phyloP scores from a whole-genome alignment of 1,139 yeast species.

The Zygosaccharomyces pseudobailii region DNA sequence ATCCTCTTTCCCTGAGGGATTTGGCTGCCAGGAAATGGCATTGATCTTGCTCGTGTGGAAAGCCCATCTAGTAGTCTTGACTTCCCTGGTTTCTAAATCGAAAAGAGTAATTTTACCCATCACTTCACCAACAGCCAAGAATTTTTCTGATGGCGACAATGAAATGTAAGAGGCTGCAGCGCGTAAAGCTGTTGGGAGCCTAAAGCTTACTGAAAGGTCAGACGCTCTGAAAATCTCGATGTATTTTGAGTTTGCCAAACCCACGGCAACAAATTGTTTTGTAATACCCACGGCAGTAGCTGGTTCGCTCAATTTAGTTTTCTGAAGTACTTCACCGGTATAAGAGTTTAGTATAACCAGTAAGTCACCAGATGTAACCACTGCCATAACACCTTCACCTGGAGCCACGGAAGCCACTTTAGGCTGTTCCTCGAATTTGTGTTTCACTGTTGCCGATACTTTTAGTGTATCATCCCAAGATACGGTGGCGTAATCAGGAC shows the following conservation, averaged over 20 bases:
- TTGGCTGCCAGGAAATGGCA: slow-evolving; percentile 62
- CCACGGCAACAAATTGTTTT: slow-evolving; percentile 46
- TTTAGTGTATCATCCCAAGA: slow-evolving; percentile 91
- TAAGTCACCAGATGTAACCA: slow-evolving; percentile 36
- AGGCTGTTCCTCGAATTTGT: slow-evolving; percentile 58
- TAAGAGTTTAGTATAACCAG: slow-evolving; percentile 25
- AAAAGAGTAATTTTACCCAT: slow-evolving; percentile 79
- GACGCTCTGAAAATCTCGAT: slow-evolving; percentile 40
- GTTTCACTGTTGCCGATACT: slow-evolving; percentile 31
- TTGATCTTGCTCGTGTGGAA: slow-evolving; percentile 83
- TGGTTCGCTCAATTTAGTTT: slow-evolving; percentile 34
- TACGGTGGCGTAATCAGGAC: slow-evolving; percentile 43
- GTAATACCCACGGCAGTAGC: slow-evolving; percentile 44
- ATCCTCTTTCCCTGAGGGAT: slow-evolving; percentile 52
- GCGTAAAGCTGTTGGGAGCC: slow-evolving; percentile 40
- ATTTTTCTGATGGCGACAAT: slow-evolving; percentile 65
- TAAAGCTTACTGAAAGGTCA: slow-evolving; percentile 23
- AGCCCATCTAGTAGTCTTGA: slow-evolving; percentile 90
- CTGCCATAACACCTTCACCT: slow-evolving; percentile 32
- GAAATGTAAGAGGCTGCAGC: slow-evolving; percentile 59
- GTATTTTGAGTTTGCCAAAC: slow-evolving; percentile 39
- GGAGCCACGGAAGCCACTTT: slow-evolving; percentile 42
- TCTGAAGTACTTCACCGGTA: slow-evolving; percentile 27
- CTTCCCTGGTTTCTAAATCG: slow-evolving; percentile 47
- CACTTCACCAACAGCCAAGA: slow-evolving; percentile 79